Percentiles rank a stretch among this genome's conserved stretches.
phyloP scores from a whole-genome alignment of 1,284 basidiomycete genomes.

The Tetrapyrgos nigripes region DNA sequence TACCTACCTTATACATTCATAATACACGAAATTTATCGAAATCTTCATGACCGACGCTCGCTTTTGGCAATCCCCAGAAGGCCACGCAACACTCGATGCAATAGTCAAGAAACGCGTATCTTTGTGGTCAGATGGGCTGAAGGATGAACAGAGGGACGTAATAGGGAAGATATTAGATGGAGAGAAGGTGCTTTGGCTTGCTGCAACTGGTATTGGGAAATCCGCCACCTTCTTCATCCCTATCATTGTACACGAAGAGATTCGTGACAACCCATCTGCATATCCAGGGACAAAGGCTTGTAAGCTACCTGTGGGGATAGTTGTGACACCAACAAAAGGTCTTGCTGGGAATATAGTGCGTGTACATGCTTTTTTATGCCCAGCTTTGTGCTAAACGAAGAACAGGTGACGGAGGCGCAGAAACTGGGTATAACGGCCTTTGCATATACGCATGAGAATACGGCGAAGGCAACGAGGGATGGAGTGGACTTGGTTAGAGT shows the following conservation, averaged over 20 bases:
- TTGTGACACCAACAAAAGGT: conserved; percentile 12
- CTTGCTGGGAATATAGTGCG: conserved; percentile 7
- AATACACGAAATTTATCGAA: no score
- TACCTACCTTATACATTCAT: no score
- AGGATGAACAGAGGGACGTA: background rate
- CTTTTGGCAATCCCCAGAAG: background rate
- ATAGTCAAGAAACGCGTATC: background rate
- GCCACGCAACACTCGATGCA: background rate
- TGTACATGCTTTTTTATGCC: background rate
- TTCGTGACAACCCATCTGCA: background rate
- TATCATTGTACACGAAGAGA: conserved; percentile 4
- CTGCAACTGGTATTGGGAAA: conserved; percentile 10
- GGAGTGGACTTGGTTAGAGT: background rate
- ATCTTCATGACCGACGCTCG: no score
- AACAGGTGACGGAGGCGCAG: conserved; percentile 4
- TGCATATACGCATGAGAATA: conserved; percentile 8
- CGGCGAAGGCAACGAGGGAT: background rate
- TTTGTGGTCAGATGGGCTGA: background rate
- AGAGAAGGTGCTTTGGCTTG: conserved; percentile 10
- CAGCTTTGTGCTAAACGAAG: background rate
- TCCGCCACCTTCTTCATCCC: conserved; percentile 6
- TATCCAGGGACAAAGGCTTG: background rate
- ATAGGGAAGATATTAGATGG: conserved; percentile 12
- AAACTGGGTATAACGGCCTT: background rate
- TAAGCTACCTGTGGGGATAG: conserved; percentile 3